These are phyloP conservation scores for Pleurotus ostreatus DNA, from an alignment of 768 basidiomycete species.

Conservation along the genomic window DNA sequence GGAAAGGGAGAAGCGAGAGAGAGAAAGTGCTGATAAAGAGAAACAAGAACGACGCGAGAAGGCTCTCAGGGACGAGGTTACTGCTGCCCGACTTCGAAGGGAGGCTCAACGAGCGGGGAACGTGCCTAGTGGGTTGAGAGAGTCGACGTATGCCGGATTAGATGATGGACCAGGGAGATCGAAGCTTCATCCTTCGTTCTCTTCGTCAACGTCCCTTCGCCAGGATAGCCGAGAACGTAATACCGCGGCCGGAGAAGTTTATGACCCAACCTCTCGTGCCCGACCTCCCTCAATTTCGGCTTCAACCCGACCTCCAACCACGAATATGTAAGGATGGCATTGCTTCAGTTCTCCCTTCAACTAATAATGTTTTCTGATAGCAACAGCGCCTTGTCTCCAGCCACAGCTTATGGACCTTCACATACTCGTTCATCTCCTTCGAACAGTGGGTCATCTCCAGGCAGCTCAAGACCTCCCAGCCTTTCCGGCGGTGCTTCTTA, in stretches of 20 bases:
- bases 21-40: conserved; percentile 31
- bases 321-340: not conserved
- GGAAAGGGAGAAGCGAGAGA: conserved; percentile 43
- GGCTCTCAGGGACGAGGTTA: conserved; percentile 44
- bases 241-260: not conserved
- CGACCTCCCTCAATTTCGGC: not conserved
- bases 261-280: not conserved
- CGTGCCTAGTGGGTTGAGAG: conserved; percentile 21
- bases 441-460: conserved; percentile 5
- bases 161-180: not conserved
- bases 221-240: conserved; percentile 6
- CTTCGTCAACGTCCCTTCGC: conserved; percentile 22
- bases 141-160: conserved; percentile 12
- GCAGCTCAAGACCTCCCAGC: conserved; percentile 6
- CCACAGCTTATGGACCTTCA: not conserved
- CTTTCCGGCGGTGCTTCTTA: not conserved
- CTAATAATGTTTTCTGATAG: not conserved
- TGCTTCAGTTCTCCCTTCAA: not conserved
- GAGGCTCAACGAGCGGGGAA: conserved; percentile 53
- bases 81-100: conserved; percentile 55
- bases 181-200: conserved; percentile 26
- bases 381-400: not conserved
- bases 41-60: conserved; percentile 1
- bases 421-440: conserved; percentile 1
- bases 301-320: not conserved